Evolutionary conservation across 179 eudicot species (phyloP), one percentile per base, ranked within the genome.

Genomic region (Actinidia arguta): DNA sequence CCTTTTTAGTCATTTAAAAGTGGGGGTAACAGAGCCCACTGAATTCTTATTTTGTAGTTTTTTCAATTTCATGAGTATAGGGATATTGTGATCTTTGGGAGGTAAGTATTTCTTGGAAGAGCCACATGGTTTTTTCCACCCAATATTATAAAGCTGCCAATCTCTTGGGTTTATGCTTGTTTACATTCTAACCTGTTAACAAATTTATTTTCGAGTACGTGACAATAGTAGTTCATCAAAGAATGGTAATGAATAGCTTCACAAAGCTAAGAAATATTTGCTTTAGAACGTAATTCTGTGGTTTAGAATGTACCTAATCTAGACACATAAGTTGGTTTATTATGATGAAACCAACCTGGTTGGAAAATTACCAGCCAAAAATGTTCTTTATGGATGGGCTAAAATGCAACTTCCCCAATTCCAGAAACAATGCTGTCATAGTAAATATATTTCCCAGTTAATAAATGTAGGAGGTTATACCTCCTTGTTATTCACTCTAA

Each of bases 231-330:
- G 44, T 39, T 11, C 39, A 39, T 68, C 48, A 31, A 68, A 16
- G 16, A 74, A 52, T 54, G 2, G 27, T 64, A 16, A 25, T 51
- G n/a, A 50, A 31, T 31, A 50, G 78, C n/a, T 52, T 52, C 61
- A 13, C 46, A 25, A 31, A 51, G 22, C 14, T 73, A 73, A 11
- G 56, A 3, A 27, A 6, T 75, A 8, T 52, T 55, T 20, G 12
- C 62, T 52, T 75, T 55, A 39, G 16, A 36, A 54, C 8, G 20
- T 54, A 8, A 5, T 75, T 27, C 55, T 54, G 63, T 51, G 17
- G 61, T 74, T 31, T 74, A 22, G 24, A 22, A 55, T 54, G 47
- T 75, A 4, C 78, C 25, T 75, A 70, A 47, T 70, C 50, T 44
- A 16, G 22, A 75, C 7, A 18, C n/a, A 10, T 52, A 13, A 31